Base-by-base conservation (phyloP, 1,284 basidiomycete genomes). In the Tilletia horrida region DNA sequence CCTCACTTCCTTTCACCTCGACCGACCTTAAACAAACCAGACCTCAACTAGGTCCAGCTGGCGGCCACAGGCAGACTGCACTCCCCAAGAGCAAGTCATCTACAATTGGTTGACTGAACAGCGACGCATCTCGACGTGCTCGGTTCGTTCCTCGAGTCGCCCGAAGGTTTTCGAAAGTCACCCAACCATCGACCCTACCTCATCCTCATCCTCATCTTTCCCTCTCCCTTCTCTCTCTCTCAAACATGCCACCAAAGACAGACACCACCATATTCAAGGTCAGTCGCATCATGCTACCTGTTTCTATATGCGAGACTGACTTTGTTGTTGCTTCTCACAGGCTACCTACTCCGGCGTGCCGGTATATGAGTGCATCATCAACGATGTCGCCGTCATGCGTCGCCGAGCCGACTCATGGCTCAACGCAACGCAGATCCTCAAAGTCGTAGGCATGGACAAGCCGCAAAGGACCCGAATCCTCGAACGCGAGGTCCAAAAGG, bases 381-480 rank as follows among this genome's bases (percentile, higher is more conserved):
- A 83, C 67, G 66, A 81, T 75, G 82, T 83, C 64, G 95, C 96
- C 64, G 93, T 98, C 73, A 99, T 99, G 96, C 88, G 95, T 65
- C 87, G 96, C 73, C 89, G 94, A 76, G 87, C 91, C 50, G 96
- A 99, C 84, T 91, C 90, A 62, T 99, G 96, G 91, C 75, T 82
- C 71, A 99, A 99, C 86, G 96, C 96, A 82, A 99, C 96, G 0
- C 96, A 99, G 84, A 97, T 98, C 71, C 88, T 98, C 81, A 98
- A 99, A 83, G 95, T 99, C 74, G 96, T 95, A 42, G 96, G 95
- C 11, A 97, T 98, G 76, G 96, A 99, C 85, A 99, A 99, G 83
- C 96, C 96, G 0, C 96, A 98, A 82, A 87, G 96, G 62, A 98
- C 96, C 66, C 88, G 96, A 68, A 94, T 99, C 14, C 86, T 98